A percentile compares a stretch with the other conserved stretches of the same genome.
phyloP scores from a whole-genome alignment of 1,284 basidiomycete genomes.

The Thelephora terrestris region DNA sequence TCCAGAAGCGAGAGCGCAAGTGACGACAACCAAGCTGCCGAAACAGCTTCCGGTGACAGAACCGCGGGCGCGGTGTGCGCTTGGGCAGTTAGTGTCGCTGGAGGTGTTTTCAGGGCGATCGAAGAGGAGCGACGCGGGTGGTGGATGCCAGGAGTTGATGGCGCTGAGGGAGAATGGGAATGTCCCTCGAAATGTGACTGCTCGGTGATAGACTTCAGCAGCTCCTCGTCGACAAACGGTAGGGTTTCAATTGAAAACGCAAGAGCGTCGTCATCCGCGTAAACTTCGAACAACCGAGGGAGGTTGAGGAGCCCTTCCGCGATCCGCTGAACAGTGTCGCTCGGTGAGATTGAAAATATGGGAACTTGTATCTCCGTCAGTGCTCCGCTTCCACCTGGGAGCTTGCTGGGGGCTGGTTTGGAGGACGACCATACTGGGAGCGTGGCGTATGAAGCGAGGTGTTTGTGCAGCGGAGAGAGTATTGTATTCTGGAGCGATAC shows the following conservation, averaged over 20 bases:
- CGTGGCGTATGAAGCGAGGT: conserved; percentile 65
- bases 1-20: conserved; percentile 73
- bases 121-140: conserved; percentile 24
- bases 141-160: conserved; percentile 27
- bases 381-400: conserved; percentile 27
- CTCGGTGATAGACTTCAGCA: conserved; percentile 39
- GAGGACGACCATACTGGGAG: conserved; percentile 57
- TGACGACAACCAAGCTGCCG: conserved; percentile 83
- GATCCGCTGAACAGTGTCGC: conserved; percentile 78
- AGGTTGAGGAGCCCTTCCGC: conserved; percentile 91
- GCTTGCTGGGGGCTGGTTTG: conserved; percentile 23
- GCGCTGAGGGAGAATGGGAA: conserved; percentile 11
- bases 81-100: conserved; percentile 7
- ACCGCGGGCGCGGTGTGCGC: conserved; percentile 22
- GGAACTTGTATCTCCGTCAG: conserved; percentile 74
- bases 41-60: conserved; percentile 65
- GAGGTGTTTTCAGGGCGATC: conserved; percentile 24
- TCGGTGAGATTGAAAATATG: conserved; percentile 88
- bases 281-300: conserved; percentile 88
- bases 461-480: conserved; percentile 72
- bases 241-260: conserved; percentile 81
- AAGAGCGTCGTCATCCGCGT: conserved; percentile 87
- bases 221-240: conserved; percentile 54
- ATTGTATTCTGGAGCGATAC: conserved; percentile 72
- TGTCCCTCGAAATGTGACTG: conserved; percentile 19